Evolutionary conservation across 768 basidiomycete species (phyloP), one percentile per base, ranked within the genome.

Genomic region (Calvatia gigantea): DNA sequence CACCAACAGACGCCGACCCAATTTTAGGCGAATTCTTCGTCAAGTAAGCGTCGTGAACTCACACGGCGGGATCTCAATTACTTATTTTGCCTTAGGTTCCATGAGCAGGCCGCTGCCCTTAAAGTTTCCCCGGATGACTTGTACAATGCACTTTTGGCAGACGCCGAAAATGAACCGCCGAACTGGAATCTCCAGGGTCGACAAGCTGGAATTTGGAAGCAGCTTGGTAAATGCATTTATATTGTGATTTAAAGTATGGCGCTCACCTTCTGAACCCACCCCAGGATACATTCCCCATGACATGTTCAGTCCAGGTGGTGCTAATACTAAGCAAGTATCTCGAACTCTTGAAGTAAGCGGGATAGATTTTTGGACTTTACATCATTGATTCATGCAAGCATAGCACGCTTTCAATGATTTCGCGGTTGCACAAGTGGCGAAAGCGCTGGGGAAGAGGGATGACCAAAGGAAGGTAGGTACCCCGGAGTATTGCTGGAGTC

Each of bases 321-420:
- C 82, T 0, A 82, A 80, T 57, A 80, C 81, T 0, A 83, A 82
- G 64, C 83, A 84, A 60, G 84, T 82, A 5, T 85, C 84, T 2
- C 73, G 84, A 6, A 80, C 84, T 2, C 63, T 85, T 7, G 85
- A 86, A 72, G 83, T 82, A 60, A 23, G 58, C 52, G 28, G 15
- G 8, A 28, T 25, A 23, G 14, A 23, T 19, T 58, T 53, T 21
- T 8, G 29, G n/a, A 27, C 28, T 17, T 21, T 35, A 14, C 8
- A 8, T n/a, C 25, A 3, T 17, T n/a, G n/a, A 37, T 9, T 44
- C 21, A 28, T 29, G 27, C 14, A 32, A 19, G 14, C 14, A 7
- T 51, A 86, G 85, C 75, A 86, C 60, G 75, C 84, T 1, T 86
- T 86, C 64, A 77, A 76, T 52, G 85, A 86, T 59, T 86, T 86